Evolutionary conservation across 2,329 filamentous ascomycete species (phyloP).

Genomic region (Didymella exigua): DNA sequence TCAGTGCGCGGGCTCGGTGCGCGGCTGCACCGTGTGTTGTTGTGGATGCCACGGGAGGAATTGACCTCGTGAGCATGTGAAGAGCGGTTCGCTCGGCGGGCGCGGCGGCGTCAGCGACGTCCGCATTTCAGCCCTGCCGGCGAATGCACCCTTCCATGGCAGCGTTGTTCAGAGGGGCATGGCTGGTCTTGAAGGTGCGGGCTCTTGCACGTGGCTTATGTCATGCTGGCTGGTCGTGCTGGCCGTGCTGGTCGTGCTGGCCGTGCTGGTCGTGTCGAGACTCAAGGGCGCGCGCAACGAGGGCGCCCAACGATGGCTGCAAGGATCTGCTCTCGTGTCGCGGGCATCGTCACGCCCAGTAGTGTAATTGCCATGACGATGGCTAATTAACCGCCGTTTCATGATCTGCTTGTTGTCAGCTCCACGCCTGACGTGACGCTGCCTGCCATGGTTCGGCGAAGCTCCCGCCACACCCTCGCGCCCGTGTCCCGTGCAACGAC

Average conservation of each 20-base stretch:
- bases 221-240: conserved; percentile 6
- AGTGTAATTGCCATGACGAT: conserved; percentile 17
- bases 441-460: conserved; percentile 7
- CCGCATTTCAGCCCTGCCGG: conserved; percentile 1
- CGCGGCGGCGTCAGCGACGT: conserved; percentile 5
- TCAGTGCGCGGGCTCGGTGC: not conserved
- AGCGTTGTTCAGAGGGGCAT: not conserved
- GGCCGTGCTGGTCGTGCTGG: too few relatives aligned
- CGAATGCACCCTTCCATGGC: not conserved
- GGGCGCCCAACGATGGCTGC: conserved; percentile 14
- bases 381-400: conserved; percentile 21
- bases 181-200: not conserved
- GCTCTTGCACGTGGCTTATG: too few relatives aligned
- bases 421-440: conserved; percentile 19
- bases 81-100: conserved; percentile 8
- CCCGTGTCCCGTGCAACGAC: not conserved
- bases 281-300: not conserved
- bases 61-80: conserved; percentile 10
- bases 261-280: too few relatives aligned
- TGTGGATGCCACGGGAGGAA: not conserved
- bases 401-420: conserved; percentile 12
- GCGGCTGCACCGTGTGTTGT: not conserved
- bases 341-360: not conserved
- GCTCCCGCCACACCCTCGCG: conserved; percentile 10
- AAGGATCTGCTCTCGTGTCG: conserved; percentile 9